Evolutionary conservation across 2,329 filamentous ascomycete genomes (phyloP).

Genomic region (Diaporthe sp.): DNA sequence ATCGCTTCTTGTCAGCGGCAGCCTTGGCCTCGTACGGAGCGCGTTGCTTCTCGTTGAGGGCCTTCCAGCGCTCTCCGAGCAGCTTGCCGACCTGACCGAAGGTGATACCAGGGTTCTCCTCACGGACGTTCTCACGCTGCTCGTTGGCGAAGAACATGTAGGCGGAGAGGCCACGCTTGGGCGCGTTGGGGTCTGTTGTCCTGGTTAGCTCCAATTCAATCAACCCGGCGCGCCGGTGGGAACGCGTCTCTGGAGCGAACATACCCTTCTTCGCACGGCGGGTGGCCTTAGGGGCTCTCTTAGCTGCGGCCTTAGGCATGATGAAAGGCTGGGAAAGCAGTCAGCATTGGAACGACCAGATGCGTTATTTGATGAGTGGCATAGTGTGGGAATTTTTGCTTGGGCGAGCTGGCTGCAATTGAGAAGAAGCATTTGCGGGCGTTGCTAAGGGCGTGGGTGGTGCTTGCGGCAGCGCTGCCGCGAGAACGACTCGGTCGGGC

Average conservation of each 20-base stretch:
- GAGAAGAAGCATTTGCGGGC: background rate
- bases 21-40: slow-evolving; percentile 97
- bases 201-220: slow-evolving; percentile 30
- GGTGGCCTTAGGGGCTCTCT: slow-evolving; percentile 69
- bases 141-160: slow-evolving; percentile 99
- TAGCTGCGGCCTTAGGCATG: slow-evolving; percentile 73
- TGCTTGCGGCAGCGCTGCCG: background rate
- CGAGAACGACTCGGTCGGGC: slow-evolving; percentile 8
- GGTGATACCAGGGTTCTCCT: slow-evolving; percentile 97
- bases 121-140: slow-evolving; percentile 96
- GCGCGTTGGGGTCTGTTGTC: slow-evolving; percentile 88
- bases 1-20: slow-evolving; percentile 97
- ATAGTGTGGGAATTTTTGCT: background rate
- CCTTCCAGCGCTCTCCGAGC: slow-evolving; percentile 99
- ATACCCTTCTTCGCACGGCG: slow-evolving; percentile 72
- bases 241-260: slow-evolving; percentile 45
- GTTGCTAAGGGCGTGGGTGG: background rate
- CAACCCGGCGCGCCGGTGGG: background rate
- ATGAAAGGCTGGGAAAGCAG: slow-evolving; percentile 53
- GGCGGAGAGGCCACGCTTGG: slow-evolving; percentile 98
- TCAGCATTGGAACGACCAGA: slow-evolving; percentile 47
- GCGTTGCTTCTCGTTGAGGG: slow-evolving; percentile 91
- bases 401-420: background rate
- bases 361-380: slow-evolving; percentile 4
- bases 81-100: slow-evolving; percentile 99